A percentile compares a stretch with the other conserved stretches of the same genome.
Conservation (phyloP, 2,329 filamentous ascomycete genomes). For the Tympanopsis confertula region DNA sequence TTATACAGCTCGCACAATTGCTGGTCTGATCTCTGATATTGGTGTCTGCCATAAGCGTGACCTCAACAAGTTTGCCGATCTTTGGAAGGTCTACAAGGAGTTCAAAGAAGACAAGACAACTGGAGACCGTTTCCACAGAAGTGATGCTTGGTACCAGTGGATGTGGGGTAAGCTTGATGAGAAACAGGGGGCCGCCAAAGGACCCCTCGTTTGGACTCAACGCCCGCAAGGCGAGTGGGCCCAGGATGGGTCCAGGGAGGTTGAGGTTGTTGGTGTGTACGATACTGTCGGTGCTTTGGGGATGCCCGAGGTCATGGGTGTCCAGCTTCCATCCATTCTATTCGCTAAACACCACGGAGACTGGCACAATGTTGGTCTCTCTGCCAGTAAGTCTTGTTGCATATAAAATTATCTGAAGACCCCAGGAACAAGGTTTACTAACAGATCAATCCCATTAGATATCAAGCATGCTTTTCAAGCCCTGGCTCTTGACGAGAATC, state of each 20-base stretch:
- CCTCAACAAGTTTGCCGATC: not conserved
- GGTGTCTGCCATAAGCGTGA: constrained; percentile 4
- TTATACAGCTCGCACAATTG: constrained; percentile 25
- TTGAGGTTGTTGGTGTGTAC: not conserved
- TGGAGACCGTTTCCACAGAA: not conserved
- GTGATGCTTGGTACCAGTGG: not conserved
- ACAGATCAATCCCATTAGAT: too few species aligned
- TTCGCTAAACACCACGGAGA: too few species aligned
- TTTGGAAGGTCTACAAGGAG: not conserved
- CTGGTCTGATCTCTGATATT: constrained; percentile 19
- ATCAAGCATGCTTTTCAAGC: constrained; percentile 2
- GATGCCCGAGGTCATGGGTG: too few species aligned
- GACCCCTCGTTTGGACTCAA: not conserved
- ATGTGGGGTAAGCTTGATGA: not conserved
- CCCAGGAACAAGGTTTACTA: too few species aligned
- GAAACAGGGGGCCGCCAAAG: not conserved
- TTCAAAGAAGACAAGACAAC: not conserved
- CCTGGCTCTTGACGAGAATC: constrained; percentile 2
- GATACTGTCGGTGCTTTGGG: not conserved
- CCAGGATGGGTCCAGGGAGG: not conserved
- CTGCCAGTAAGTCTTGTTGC: too few species aligned
- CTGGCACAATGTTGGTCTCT: too few species aligned
- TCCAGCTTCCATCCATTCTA: too few species aligned
- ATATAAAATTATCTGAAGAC: too few species aligned
- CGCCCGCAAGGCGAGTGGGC: not conserved